phyloP scores from a whole-genome alignment of 768 basidiomycete genomes.

The Tricholoma flavovirens region DNA sequence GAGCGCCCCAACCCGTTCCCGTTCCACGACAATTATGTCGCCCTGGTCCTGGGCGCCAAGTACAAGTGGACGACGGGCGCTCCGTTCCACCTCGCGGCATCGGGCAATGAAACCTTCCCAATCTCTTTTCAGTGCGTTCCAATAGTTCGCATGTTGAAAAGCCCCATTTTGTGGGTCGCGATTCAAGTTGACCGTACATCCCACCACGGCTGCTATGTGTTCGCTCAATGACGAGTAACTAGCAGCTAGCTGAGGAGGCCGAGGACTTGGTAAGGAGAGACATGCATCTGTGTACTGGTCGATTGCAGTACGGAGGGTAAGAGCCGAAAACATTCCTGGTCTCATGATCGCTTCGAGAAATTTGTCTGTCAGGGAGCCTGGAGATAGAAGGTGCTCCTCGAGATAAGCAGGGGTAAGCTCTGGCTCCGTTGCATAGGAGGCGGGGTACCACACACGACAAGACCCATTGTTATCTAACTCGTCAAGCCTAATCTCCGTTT shows the following conservation, averaged over 20 bases:
- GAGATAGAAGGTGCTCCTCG: slow-evolving; percentile 70
- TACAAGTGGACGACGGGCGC: slow-evolving; percentile 73
- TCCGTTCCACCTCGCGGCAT: slow-evolving; percentile 85
- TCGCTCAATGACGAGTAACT: slow-evolving; percentile 65
- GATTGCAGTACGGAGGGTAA: slow-evolving; percentile 77
- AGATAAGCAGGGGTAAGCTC: slow-evolving; percentile 84
- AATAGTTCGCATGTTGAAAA: slow-evolving; percentile 70
- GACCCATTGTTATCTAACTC: slow-evolving; percentile 25
- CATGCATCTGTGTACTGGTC: slow-evolving; percentile 75
- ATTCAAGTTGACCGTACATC: slow-evolving; percentile 72
- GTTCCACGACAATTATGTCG: slow-evolving; percentile 61
- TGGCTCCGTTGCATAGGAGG: slow-evolving; percentile 60
- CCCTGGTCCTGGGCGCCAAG: slow-evolving; percentile 44
- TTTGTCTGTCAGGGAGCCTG: slow-evolving; percentile 68
- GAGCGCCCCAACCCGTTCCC: slow-evolving; percentile 67
- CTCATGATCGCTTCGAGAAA: slow-evolving; percentile 81
- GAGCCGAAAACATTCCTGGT: slow-evolving; percentile 81
- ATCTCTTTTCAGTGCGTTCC: slow-evolving; percentile 81
- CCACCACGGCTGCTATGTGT: slow-evolving; percentile 80
- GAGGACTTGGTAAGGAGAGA: slow-evolving; percentile 55
- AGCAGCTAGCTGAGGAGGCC: slow-evolving; percentile 50
- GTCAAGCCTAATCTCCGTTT: slow-evolving; percentile 39
- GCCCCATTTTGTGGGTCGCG: slow-evolving; percentile 76
- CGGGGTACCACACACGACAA: slow-evolving; percentile 44
- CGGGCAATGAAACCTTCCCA: slow-evolving; percentile 96